These are phyloP conservation scores for Eustoma russellianum DNA, from an alignment of 257 asterid species.

Conservation along the genomic window DNA sequence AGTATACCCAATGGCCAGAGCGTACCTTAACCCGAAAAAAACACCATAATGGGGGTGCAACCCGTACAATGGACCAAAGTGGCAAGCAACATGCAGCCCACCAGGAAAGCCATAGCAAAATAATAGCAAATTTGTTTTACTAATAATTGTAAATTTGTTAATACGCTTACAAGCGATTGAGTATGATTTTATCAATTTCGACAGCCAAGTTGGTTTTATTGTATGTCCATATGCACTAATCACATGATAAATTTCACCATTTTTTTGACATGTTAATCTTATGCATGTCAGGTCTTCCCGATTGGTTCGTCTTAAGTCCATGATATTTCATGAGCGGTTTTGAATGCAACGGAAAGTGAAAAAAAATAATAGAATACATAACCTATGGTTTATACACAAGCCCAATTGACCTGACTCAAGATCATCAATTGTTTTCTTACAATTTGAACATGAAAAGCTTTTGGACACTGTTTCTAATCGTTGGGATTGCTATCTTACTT, in stretches of 20 bases:
- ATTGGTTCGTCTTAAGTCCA: slow-evolving; percentile 40
- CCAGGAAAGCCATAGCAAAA: too few species aligned
- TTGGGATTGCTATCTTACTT: slow-evolving; percentile 22
- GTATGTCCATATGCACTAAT: not conserved
- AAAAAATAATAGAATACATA: slow-evolving; percentile 12
- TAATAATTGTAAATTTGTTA: too few species aligned
- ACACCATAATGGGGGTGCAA: slow-evolving; percentile 32
- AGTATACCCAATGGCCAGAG: too few species aligned
- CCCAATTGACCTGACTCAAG: slow-evolving; percentile 3
- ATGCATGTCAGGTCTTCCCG: slow-evolving; percentile 32
- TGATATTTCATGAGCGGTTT: slow-evolving; percentile 35
- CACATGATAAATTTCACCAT: too few species aligned
- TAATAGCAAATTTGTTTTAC: too few species aligned
- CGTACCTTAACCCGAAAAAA: too few species aligned
- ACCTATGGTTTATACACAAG: slow-evolving; percentile 19
- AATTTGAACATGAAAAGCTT: too few species aligned
- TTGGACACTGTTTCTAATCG: too few species aligned
- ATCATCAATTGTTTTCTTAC: slow-evolving; percentile 11
- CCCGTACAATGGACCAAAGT: too few species aligned
- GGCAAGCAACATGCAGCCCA: too few species aligned
- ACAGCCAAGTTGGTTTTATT: not conserved
- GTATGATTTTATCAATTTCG: too few species aligned
- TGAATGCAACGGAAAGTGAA: slow-evolving; percentile 33
- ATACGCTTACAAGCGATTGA: too few species aligned
- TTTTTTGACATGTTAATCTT: not conserved